phyloP scores from a whole-genome alignment of 208 protist genomes.

The Leishmania tropica region DNA sequence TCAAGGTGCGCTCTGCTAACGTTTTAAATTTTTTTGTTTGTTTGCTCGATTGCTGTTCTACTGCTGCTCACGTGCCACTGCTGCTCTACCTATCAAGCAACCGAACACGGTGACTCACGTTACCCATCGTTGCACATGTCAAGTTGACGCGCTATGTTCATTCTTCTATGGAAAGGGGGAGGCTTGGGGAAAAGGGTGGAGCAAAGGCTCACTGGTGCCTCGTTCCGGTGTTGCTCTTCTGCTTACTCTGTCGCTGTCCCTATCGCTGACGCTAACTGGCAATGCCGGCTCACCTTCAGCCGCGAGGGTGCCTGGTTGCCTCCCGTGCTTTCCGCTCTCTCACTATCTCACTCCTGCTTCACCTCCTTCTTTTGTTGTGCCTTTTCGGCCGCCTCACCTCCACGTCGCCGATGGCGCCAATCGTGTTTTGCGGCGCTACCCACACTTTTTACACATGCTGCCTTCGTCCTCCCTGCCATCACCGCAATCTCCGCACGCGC shows the following conservation, averaged over 20 bases:
- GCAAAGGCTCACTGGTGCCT: too few relatives aligned
- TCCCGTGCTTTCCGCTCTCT: neutral
- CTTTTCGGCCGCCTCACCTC: neutral
- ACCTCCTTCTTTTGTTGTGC: neutral
- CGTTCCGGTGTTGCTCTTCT: neutral
- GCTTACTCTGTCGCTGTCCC: neutral
- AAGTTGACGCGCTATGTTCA: neutral
- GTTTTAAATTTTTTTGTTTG: constrained; percentile 6
- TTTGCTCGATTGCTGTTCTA: neutral
- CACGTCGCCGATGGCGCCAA: neutral
- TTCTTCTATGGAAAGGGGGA: neutral
- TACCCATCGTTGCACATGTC: neutral
- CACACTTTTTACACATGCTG: neutral
- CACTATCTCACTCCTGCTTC: neutral
- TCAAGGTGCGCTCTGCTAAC: neutral
- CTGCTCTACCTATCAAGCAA: neutral
- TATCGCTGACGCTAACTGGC: neutral
- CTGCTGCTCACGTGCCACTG: neutral
- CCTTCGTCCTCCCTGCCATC: neutral
- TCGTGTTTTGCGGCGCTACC: neutral
- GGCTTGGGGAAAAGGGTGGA: too few relatives aligned
- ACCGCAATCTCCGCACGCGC: neutral
- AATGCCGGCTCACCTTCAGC: neutral
- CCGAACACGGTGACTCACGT: neutral
- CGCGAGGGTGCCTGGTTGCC: neutral